Base-by-base conservation (phyloP, 805 yeast species). In the Lachancea fermentati region DNA sequence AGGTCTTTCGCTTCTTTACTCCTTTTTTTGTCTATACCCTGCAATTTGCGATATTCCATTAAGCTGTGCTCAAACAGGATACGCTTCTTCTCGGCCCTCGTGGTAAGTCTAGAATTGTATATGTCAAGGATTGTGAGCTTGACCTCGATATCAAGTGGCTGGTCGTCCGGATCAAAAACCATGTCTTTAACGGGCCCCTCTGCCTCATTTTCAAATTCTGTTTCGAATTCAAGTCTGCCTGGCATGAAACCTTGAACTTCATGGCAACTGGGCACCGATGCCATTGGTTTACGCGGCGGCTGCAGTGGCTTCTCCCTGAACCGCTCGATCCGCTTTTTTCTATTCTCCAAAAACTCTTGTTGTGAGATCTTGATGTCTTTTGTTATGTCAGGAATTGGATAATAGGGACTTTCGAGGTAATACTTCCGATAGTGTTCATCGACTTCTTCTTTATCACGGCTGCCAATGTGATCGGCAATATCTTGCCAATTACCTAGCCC, bases 241-340 rank as follows among this genome's bases (percentile, higher is more conserved):
- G 99, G 99, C 99, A 93, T 93, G 60, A 81, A 93, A 2, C 96
- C 97, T 61, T 93, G 97, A 46, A 93, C 78, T 55, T 94, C 97
- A 57, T 94, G 97, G 66, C 97, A 89, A 42, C 93, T 73, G 0
- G 99, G 99, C 5, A 85, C 91, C 5, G 97, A 87, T 0, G 96
- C 89, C 34, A 85, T 79, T 4, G 94, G 87, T 58, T 91, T 93
- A 45, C 80, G 78, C 38, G 88, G 89, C 22, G 94, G 93, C 9
- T 94, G 94, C 47, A 85, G 63, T 5, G 94, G 88, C 44, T 79
- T 65, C 47, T 78, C 79, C 49, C 79, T 73, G 45, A 89, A 76
- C 11, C 70, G 71, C 45, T 91, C 96, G 30, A 93, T 67, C 40
- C 98, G 67, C 41, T 62, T 62, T 51, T 81, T 83, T 46, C 96